Conservation (phyloP, 164 flowering plant species). For the Nymphaea colorata region DNA sequence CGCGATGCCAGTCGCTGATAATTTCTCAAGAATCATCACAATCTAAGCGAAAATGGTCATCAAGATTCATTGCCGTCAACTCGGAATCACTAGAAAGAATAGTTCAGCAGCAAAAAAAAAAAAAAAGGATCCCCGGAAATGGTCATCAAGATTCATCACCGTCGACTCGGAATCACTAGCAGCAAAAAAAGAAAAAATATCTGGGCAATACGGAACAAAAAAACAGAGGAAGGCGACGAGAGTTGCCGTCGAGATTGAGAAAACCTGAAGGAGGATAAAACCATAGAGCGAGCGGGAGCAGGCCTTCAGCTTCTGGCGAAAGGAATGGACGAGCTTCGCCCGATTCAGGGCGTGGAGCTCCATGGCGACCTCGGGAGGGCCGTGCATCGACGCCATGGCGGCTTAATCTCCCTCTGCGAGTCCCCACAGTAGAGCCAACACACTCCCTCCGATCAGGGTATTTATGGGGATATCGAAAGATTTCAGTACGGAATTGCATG, state of each 20-base stretch:
- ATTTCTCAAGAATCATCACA: too few species aligned
- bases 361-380: slow-evolving; percentile 60
- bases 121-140: background rate
- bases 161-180: too few species aligned
- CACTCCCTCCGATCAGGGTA: background rate
- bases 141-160: background rate
- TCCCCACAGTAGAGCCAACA: too few species aligned
- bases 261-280: slow-evolving; percentile 71
- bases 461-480: slow-evolving; percentile 8
- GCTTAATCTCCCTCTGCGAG: background rate
- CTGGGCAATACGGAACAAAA: too few species aligned
- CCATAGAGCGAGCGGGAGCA: slow-evolving; percentile 59
- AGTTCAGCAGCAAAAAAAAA: too few species aligned
- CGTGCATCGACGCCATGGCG: slow-evolving; percentile 7
- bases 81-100: too few species aligned
- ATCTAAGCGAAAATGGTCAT: background rate
- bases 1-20: too few species aligned
- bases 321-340: slow-evolving; percentile 36
- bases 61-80: background rate
- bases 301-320: slow-evolving; percentile 44
- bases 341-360: slow-evolving; percentile 62
- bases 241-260: background rate
- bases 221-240: too few species aligned
- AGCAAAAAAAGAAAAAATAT: too few species aligned
- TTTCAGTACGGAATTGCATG: slow-evolving; percentile 5